These are phyloP conservation scores for Coccinonectria pachysandricola DNA, from an alignment of 2,329 filamentous ascomycete genomes.

Conservation along the genomic window DNA sequence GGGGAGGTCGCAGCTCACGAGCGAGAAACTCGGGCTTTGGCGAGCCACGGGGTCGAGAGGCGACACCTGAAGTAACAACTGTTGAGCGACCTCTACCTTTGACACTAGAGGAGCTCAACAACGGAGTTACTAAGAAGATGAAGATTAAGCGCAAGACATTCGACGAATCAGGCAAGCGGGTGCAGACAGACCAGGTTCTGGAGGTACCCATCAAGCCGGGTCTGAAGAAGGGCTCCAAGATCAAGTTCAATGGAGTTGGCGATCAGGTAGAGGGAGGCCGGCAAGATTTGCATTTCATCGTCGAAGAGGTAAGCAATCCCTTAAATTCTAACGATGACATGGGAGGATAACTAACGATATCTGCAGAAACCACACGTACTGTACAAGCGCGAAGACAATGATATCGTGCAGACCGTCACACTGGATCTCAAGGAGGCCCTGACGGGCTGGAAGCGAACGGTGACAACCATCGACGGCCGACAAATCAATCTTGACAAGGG, in stretches of 20 bases:
- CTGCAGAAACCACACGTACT: slow-evolving; percentile 73
- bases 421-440: slow-evolving; percentile 87
- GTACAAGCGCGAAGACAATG: slow-evolving; percentile 80
- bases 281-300: slow-evolving; percentile 89
- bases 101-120: slow-evolving; percentile 79
- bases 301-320: slow-evolving; percentile 66
- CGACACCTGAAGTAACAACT: slow-evolving; percentile 77
- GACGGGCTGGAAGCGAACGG: slow-evolving; percentile 86
- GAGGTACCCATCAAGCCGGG: slow-evolving; percentile 95
- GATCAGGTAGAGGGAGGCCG: slow-evolving; percentile 94
- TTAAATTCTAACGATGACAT: background rate
- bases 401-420: slow-evolving; percentile 68
- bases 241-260: slow-evolving; percentile 95
- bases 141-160: slow-evolving; percentile 97
- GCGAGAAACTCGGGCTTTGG: slow-evolving; percentile 32
- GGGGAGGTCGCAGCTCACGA: slow-evolving; percentile 29
- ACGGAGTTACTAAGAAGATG: slow-evolving; percentile 88
- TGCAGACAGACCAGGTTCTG: slow-evolving; percentile 77
- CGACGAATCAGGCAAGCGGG: slow-evolving; percentile 75
- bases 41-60: slow-evolving; percentile 19
- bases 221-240: slow-evolving; percentile 93
- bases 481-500: slow-evolving; percentile 68
- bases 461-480: slow-evolving; percentile 87
- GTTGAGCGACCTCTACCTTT: slow-evolving; percentile 77
- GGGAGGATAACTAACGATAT: slow-evolving; percentile 28